phyloP scores from a whole-genome alignment of 2,329 filamentous ascomycete species.

The Neoscytalidium dimidiatum region DNA sequence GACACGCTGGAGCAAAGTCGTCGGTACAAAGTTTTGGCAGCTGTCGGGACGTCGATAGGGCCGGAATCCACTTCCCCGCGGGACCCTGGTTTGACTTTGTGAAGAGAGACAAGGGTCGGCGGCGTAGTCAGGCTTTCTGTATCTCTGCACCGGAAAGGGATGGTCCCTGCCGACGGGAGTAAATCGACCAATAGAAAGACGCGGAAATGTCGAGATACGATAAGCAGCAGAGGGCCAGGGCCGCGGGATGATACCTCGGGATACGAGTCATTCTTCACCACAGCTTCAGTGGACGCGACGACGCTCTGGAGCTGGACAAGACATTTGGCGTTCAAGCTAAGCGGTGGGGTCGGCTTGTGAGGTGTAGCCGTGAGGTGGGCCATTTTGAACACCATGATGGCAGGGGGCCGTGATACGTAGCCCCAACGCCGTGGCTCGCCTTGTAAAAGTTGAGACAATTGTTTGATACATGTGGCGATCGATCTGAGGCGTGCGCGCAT shows the following conservation, averaged over 20 bases:
- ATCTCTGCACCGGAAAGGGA: neutral
- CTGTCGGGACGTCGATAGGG: neutral
- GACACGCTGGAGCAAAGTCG: neutral
- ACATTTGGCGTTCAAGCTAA: neutral
- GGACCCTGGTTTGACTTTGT: neutral
- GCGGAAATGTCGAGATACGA: neutral
- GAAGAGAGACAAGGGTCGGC: neutral
- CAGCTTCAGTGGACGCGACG: neutral
- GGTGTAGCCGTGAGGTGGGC: too few species aligned
- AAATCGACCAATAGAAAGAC: neutral
- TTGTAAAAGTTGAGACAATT: too few species aligned
- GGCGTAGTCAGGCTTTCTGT: neutral
- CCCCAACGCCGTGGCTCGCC: too few species aligned
- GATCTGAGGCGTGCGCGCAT: too few species aligned
- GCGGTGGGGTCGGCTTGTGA: too few species aligned
- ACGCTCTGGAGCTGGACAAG: neutral
- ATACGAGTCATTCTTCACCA: neutral
- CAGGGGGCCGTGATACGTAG: too few species aligned
- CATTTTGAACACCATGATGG: too few species aligned
- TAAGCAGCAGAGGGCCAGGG: neutral
- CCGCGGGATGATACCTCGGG: neutral
- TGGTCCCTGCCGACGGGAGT: neutral
- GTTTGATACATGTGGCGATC: too few species aligned
- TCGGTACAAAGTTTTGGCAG: neutral
- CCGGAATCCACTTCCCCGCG: neutral